Evolutionary conservation across 768 basidiomycete genomes (phyloP).

Genomic region (Tephrocybe sp.): DNA sequence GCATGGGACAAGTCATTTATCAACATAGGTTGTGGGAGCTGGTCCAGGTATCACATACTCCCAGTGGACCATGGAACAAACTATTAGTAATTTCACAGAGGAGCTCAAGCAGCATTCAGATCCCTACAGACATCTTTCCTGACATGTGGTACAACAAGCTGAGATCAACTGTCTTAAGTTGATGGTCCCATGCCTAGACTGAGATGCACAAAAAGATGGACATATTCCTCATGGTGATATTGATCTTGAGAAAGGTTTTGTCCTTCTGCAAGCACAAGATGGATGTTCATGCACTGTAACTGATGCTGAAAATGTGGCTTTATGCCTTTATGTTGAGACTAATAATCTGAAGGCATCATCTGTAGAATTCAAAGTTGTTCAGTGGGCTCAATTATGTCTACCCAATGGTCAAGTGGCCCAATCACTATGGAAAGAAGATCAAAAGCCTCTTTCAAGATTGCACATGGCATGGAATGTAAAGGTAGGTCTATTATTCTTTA

Average conservation of each 20-base stretch:
- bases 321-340: too few species aligned
- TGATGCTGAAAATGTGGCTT: not conserved
- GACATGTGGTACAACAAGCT: conserved; percentile 10
- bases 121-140: conserved; percentile 22
- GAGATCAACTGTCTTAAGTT: conserved; percentile 23
- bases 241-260: too few species aligned
- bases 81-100: conserved; percentile 7
- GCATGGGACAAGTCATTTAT: conserved; percentile 21
- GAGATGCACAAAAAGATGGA: too few species aligned
- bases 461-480: not conserved
- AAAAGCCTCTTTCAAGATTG: not conserved
- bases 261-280: too few species aligned
- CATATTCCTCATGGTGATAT: too few species aligned
- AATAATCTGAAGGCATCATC: conserved; percentile 5
- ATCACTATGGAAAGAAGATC: conserved; percentile 14
- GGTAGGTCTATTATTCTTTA: not conserved
- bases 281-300: too few species aligned
- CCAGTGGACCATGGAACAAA: conserved; percentile 14
- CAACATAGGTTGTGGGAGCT: conserved; percentile 1
- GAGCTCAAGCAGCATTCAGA: conserved; percentile 21
- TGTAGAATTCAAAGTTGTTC: not conserved
- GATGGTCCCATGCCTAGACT: too few species aligned
- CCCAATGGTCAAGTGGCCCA: conserved; percentile 23
- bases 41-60: conserved; percentile 12
- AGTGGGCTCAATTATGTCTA: conserved; percentile 18